Base-by-base conservation (phyloP, 495 filamentous ascomycete genomes). In the Penicillium chermesinum region DNA sequence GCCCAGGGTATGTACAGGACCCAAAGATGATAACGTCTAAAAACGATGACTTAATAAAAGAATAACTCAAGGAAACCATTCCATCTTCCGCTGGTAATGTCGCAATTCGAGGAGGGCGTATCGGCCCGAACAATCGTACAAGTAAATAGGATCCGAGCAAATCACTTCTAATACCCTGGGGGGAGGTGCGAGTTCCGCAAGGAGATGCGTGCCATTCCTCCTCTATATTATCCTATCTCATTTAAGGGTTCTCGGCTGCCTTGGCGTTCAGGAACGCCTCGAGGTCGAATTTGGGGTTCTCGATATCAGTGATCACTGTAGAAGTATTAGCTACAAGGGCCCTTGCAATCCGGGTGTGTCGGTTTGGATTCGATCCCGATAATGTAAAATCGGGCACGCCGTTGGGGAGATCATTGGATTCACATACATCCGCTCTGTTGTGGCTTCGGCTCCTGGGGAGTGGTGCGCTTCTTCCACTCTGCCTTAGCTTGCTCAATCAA, bases 401-500 rank as follows among this genome's bases (percentile, higher is more conserved):
- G 30, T 21, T 36, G 14, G 40, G 17, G 34, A 19, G 25, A 53
- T 14, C n/a, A 12, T 46, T 30, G 19, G 34, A 22, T 33, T 38
- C 56, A 81, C 85, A 62, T 81, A 89, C 85, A 61, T 54, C 74
- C 79, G 34, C 74, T 74, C 51, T 75, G 66, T 53, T 68, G 66
- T 49, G 69, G 63, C 51, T 70, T 62, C 32, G 52, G 57, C 57
- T 79, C 69, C 55, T 76, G 60, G 44, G 81, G 75, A 53, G 73
- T 67, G 49, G 79, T 85, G 75, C 82, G 82, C 79, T 87, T 91
- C 59, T 77, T 76, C 74, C 83, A 99, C 67, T 88, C 90, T 40
- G 82, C 82, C 80, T 93, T 96, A 50, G 93, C 93, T 74, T 96
- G 74, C 55, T 82, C 71, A 74, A 97, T 96, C 71, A 97, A 73